Conservation (phyloP, 1,284 basidiomycete genomes). For the Amylostereum chailletii region DNA sequence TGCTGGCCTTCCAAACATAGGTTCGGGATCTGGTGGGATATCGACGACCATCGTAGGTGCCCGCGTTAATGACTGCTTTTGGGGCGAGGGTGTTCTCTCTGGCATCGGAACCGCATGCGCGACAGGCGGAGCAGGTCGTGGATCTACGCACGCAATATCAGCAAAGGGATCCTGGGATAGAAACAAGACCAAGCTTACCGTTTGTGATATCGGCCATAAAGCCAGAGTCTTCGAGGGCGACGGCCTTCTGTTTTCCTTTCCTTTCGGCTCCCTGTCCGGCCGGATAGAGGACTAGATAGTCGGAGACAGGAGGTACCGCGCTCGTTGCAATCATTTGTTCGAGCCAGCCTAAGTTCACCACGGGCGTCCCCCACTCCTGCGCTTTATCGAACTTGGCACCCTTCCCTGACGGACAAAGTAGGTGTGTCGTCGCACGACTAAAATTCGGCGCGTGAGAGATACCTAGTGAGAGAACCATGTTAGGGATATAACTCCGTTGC, state of each 20-base stretch:
- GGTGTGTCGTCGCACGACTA: constrained; percentile 55
- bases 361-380: constrained; percentile 56
- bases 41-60: no score
- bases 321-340: constrained; percentile 40
- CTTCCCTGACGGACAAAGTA: constrained; percentile 58
- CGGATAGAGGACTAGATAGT: constrained; percentile 11
- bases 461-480: constrained; percentile 27
- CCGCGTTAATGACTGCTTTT: neutral
- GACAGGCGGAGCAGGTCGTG: neutral
- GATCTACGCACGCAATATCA: neutral
- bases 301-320: constrained; percentile 24
- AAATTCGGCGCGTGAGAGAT: constrained; percentile 48
- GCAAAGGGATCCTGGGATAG: neutral
- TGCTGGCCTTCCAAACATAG: neutral
- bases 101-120: neutral
- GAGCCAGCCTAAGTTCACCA: constrained; percentile 59
- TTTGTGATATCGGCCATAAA: constrained; percentile 29
- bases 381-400: constrained; percentile 73
- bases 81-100: neutral
- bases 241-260: constrained; percentile 23
- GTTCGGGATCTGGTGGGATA: neutral
- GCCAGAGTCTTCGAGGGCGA: constrained; percentile 5
- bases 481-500: constrained; percentile 5
- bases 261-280: constrained; percentile 7
- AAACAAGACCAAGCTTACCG: constrained; percentile 12